Percentiles rank a stretch among this genome's conserved stretches.
phyloP scores from a whole-genome alignment of 768 basidiomycete species.

The Calocera cornea region DNA sequence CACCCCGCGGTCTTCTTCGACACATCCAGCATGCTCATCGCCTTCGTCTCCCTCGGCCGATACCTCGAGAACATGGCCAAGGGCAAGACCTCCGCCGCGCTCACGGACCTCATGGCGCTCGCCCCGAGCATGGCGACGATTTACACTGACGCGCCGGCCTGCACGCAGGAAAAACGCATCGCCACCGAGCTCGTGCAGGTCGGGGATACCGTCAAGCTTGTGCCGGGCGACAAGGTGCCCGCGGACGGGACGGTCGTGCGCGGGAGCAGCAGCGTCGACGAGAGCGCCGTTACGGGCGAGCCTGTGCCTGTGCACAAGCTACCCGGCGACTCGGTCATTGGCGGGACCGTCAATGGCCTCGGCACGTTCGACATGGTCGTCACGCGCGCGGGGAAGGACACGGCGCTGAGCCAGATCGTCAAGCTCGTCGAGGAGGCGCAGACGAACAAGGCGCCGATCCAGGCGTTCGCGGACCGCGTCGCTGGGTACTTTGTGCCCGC shows the following conservation, averaged over 20 bases:
- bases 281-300: slow-evolving; percentile 94
- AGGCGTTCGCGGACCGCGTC: slow-evolving; percentile 86
- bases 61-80: slow-evolving; percentile 95
- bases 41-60: slow-evolving; percentile 89
- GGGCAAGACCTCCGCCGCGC: slow-evolving; percentile 89
- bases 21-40: slow-evolving; percentile 96
- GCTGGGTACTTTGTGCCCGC: slow-evolving; percentile 92
- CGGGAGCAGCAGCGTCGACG: slow-evolving; percentile 82
- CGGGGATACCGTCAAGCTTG: slow-evolving; percentile 82
- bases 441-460: slow-evolving; percentile 94
- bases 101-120: slow-evolving; percentile 92
- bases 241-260: slow-evolving; percentile 84
- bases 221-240: slow-evolving; percentile 92
- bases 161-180: slow-evolving; percentile 77
- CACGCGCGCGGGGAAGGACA: slow-evolving; percentile 90
- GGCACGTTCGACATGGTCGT: slow-evolving; percentile 97
- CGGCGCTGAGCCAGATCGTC: slow-evolving; percentile 91
- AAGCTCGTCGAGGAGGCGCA: slow-evolving; percentile 95
- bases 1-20: slow-evolving; percentile 91
- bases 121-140: slow-evolving; percentile 92
- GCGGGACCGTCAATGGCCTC: slow-evolving; percentile 90
- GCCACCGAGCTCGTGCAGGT: slow-evolving; percentile 91
- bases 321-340: slow-evolving; percentile 74
- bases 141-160: slow-evolving; percentile 71
- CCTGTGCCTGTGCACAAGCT: slow-evolving; percentile 78